Conservation (phyloP, 768 basidiomycete genomes). For the Podaxis sp. region DNA sequence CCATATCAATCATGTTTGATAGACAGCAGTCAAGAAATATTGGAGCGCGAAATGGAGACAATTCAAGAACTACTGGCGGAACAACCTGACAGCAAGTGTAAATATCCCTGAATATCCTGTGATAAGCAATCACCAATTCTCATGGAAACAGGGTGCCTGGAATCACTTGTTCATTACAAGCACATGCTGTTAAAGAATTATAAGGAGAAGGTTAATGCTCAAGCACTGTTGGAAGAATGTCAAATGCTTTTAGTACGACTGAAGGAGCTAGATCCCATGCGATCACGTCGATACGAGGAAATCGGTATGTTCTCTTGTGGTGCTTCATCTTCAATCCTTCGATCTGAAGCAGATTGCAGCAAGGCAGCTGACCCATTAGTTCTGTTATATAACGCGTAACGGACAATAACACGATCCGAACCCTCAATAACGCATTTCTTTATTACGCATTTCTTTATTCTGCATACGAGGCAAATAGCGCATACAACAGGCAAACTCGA, state of each 20-base stretch:
- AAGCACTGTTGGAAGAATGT: constrained; percentile 40
- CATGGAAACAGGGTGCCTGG: constrained; percentile 78
- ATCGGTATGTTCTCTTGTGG: constrained; percentile 40
- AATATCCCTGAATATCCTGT: constrained; percentile 17
- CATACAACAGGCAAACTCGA: not conserved
- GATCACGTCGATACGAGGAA: constrained; percentile 66
- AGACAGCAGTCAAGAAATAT: constrained; percentile 56
- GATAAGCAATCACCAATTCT: not conserved
- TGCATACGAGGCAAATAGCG: not conserved
- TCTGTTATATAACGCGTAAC: not conserved
- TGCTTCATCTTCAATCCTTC: not conserved
- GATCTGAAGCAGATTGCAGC: not conserved
- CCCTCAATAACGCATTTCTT: not conserved
- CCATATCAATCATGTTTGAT: constrained; percentile 2
- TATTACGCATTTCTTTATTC: not conserved
- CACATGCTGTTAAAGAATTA: constrained; percentile 56
- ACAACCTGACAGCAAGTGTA: constrained; percentile 93
- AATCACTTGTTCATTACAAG: constrained; percentile 84
- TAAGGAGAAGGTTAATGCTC: constrained; percentile 25
- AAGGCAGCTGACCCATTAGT: not conserved
- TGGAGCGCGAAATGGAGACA: constrained; percentile 71
- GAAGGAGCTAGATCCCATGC: constrained; percentile 56
- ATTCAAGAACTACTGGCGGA: constrained; percentile 84
- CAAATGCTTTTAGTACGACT: constrained; percentile 51
- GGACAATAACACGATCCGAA: not conserved